Percentiles rank a stretch among this genome's conserved stretches.
phyloP scores from a whole-genome alignment of 139 green algal genomes.

The Chlamydomonas sphaeroides region DNA sequence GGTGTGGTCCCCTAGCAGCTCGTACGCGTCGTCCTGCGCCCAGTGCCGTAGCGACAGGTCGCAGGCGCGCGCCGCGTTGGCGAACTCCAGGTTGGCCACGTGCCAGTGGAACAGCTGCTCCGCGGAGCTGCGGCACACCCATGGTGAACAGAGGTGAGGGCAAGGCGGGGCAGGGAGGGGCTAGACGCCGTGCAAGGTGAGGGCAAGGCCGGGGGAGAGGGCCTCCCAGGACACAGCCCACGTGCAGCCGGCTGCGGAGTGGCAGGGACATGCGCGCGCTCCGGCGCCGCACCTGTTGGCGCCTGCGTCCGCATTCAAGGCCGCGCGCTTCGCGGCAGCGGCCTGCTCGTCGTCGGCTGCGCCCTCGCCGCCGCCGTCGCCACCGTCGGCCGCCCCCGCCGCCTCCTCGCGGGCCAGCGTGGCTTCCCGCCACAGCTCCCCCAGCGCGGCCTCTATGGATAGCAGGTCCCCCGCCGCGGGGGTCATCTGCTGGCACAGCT shows the following conservation, averaged over 20 bases:
- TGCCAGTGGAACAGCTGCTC: slow-evolving; percentile 91
- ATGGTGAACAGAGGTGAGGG: too few species aligned
- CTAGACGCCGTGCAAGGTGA: too few species aligned
- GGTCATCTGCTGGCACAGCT: slow-evolving; percentile 55
- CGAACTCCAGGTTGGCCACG: slow-evolving; percentile 97
- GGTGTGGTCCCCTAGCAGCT: slow-evolving; percentile 73
- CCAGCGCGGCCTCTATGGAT: slow-evolving; percentile 69
- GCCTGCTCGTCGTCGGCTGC: neutral
- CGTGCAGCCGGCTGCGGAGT: too few species aligned
- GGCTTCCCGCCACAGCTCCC: slow-evolving; percentile 58
- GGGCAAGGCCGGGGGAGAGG: too few species aligned
- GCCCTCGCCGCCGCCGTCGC: neutral
- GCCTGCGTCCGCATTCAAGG: neutral
- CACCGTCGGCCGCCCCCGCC: neutral
- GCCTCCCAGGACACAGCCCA: too few species aligned
- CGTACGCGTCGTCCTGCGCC: slow-evolving; percentile 94
- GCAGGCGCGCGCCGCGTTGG: slow-evolving; percentile 80
- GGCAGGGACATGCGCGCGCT: too few species aligned
- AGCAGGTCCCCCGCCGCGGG: slow-evolving; percentile 55
- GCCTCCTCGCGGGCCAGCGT: neutral
- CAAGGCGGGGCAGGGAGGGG: too few species aligned
- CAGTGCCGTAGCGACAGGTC: slow-evolving; percentile 79
- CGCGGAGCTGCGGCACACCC: slow-evolving; percentile 44
- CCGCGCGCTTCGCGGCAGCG: too few species aligned
- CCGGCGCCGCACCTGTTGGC: too few species aligned